phyloP scores from a whole-genome alignment of 805 yeast genomes.

The Schwanniomyces vanrijiae region DNA sequence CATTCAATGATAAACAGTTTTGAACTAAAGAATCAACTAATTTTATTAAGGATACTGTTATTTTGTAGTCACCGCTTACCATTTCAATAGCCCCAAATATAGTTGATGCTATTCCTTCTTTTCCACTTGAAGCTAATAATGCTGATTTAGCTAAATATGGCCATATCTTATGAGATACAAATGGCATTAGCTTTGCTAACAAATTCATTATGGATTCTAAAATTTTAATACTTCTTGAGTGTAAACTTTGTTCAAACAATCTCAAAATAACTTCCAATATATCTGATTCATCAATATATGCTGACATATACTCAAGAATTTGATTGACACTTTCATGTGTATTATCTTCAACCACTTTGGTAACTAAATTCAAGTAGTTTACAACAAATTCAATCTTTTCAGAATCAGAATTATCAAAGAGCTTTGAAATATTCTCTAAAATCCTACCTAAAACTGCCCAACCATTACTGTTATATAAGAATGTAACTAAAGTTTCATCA shows the following conservation, averaged over 20 bases:
- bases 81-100: constrained; percentile 74
- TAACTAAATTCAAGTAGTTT: constrained; percentile 52
- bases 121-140: constrained; percentile 56
- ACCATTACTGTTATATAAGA: constrained; percentile 75
- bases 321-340: constrained; percentile 25
- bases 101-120: constrained; percentile 61
- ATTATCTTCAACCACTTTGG: constrained; percentile 44
- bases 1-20: constrained; percentile 44
- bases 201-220: constrained; percentile 49
- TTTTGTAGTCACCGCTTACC: constrained; percentile 62
- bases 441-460: constrained; percentile 85
- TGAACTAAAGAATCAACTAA: constrained; percentile 53
- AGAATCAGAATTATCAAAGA: constrained; percentile 33
- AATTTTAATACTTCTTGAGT: constrained; percentile 48
- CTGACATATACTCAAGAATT: constrained; percentile 42
- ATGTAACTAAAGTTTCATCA: constrained; percentile 51
- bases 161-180: constrained; percentile 74
- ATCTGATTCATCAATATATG: constrained; percentile 56
- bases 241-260: constrained; percentile 68
- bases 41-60: constrained; percentile 61
- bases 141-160: constrained; percentile 68
- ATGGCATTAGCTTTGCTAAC: constrained; percentile 45
- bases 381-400: constrained; percentile 42
- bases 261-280: constrained; percentile 61
- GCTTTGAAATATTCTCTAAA: constrained; percentile 58